A percentile compares a stretch with the other conserved stretches of the same genome.
phyloP scores from a whole-genome alignment of 1,284 basidiomycete species.

The Irpex sp. region DNA sequence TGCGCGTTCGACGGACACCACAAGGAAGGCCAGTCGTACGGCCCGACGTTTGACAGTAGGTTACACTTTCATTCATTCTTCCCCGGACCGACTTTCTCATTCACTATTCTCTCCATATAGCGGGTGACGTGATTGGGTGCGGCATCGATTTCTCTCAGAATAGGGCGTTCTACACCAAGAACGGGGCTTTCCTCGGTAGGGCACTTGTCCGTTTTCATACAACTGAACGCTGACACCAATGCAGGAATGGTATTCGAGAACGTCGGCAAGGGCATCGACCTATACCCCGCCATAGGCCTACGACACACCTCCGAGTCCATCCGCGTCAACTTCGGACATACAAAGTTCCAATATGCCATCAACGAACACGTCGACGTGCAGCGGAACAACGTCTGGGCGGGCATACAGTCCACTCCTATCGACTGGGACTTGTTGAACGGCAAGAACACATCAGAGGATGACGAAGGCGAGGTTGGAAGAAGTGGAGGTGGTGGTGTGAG shows the following conservation, averaged over 20 bases:
- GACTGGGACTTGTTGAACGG: slow-evolving; percentile 24
- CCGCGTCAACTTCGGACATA: slow-evolving; percentile 81
- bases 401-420: slow-evolving; percentile 49
- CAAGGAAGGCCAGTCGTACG: slow-evolving; percentile 68
- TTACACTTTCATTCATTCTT: slow-evolving; percentile 7
- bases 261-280: slow-evolving; percentile 52
- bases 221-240: not conserved
- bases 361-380: slow-evolving; percentile 70
- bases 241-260: slow-evolving; percentile 68
- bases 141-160: slow-evolving; percentile 83
- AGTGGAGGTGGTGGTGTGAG: slow-evolving; percentile 10
- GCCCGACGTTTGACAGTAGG: slow-evolving; percentile 71
- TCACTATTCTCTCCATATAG: slow-evolving; percentile 31
- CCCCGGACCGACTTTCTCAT: not conserved
- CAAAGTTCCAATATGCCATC: slow-evolving; percentile 84
- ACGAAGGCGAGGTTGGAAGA: slow-evolving; percentile 14
- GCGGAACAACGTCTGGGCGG: slow-evolving; percentile 56
- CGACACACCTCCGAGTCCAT: slow-evolving; percentile 70
- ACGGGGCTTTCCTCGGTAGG: slow-evolving; percentile 73
- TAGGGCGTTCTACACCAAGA: slow-evolving; percentile 86
- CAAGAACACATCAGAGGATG: slow-evolving; percentile 17
- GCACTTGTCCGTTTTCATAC: too few relatives aligned
- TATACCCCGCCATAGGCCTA: slow-evolving; percentile 86
- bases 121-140: slow-evolving; percentile 82
- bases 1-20: slow-evolving; percentile 71